Conservation (phyloP, 148 eudicot genomes). For the Camellia japonica region DNA sequence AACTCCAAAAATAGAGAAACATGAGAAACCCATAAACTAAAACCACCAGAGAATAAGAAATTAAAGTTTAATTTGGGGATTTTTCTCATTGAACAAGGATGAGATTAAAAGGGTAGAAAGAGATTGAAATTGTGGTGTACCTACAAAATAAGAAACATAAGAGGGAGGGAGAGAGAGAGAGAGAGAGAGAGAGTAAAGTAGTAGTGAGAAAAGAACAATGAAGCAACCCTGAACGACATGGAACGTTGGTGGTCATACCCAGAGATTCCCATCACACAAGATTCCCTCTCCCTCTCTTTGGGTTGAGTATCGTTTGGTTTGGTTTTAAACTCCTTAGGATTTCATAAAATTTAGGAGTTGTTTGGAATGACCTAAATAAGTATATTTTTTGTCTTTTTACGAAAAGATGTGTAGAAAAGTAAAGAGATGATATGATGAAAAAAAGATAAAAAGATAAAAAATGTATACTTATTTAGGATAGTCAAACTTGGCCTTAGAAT, state of each 20-base stretch:
- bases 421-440: too few relatives aligned
- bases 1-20: neutral
- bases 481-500: too few relatives aligned
- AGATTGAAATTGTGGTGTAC: constrained; percentile 13
- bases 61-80: neutral
- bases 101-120: neutral
- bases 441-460: too few relatives aligned
- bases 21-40: neutral
- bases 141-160: constrained; percentile 31
- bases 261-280: neutral
- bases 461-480: too few relatives aligned
- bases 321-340: too few relatives aligned
- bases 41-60: neutral
- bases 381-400: too few relatives aligned
- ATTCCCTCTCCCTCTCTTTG: too few relatives aligned
- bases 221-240: constrained; percentile 23
- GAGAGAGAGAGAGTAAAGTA: constrained; percentile 28
- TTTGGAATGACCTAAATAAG: too few relatives aligned
- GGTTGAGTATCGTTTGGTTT: too few relatives aligned
- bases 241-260: constrained; percentile 3
- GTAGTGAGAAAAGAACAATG: constrained; percentile 28
- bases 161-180: constrained; percentile 24
- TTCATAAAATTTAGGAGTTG: too few relatives aligned
- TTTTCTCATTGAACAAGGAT: neutral
- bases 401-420: too few relatives aligned